These are phyloP conservation scores for Cutaneotrichosporon arboriforme DNA, from an alignment of 1,284 basidiomycete genomes.

Conservation along the genomic window DNA sequence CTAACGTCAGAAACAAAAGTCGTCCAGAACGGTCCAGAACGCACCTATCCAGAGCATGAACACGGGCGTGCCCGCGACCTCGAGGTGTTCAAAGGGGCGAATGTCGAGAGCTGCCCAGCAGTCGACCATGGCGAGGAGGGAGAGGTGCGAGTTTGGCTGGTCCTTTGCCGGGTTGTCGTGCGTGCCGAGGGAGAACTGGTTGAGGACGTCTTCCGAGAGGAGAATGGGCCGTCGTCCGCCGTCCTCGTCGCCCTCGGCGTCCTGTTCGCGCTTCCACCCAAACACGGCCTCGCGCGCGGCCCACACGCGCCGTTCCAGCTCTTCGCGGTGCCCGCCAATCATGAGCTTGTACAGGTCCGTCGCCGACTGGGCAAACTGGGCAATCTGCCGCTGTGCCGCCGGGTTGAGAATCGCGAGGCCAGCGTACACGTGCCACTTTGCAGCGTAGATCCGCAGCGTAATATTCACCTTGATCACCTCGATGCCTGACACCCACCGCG, in stretches of 20 bases:
- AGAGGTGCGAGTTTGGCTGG: slow-evolving; percentile 76
- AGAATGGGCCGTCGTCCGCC: slow-evolving; percentile 61
- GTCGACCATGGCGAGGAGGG: slow-evolving; percentile 97
- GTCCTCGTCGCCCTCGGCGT: slow-evolving; percentile 34
- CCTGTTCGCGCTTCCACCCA: slow-evolving; percentile 49
- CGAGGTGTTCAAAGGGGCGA: slow-evolving; percentile 84
- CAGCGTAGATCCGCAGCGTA: slow-evolving; percentile 89
- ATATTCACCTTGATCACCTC: slow-evolving; percentile 99
- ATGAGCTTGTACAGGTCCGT: slow-evolving; percentile 95
- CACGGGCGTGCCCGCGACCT: slow-evolving; percentile 90
- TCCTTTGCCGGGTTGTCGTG: slow-evolving; percentile 47
- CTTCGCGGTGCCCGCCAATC: slow-evolving; percentile 68
- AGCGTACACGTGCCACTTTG: slow-evolving; percentile 98
- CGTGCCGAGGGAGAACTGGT: slow-evolving; percentile 77
- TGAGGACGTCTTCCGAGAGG: slow-evolving; percentile 77
- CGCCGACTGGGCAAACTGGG: slow-evolving; percentile 77
- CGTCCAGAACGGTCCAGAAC: too few relatives aligned
- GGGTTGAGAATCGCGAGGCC: slow-evolving; percentile 96
- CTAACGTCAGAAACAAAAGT: slow-evolving; percentile 21
- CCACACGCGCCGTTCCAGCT: slow-evolving; percentile 67
- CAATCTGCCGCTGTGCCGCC: slow-evolving; percentile 79
- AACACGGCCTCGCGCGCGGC: slow-evolving; percentile 75
- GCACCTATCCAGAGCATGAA: slow-evolving; percentile 93
- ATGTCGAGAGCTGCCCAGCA: slow-evolving; percentile 88
- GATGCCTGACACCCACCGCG: slow-evolving; percentile 91